A percentile compares a stretch with the other conserved stretches of the same genome.
These are phyloP conservation scores for Rhodamnia rubescens DNA, from an alignment of 345 rosid genomes.

Conservation along the genomic window DNA sequence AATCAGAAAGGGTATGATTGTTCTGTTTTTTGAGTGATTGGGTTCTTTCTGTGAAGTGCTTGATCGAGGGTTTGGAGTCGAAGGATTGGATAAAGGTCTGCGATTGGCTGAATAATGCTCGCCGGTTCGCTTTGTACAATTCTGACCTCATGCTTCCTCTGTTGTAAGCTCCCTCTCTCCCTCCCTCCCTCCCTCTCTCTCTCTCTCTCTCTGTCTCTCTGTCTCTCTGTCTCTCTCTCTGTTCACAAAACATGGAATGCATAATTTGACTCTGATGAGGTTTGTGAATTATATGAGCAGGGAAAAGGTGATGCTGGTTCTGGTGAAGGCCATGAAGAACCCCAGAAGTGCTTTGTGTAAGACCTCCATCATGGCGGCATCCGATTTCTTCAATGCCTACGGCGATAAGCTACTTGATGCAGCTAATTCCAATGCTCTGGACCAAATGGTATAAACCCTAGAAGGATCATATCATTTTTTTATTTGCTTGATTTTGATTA, in stretches of 20 bases:
- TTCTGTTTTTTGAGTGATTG: neutral
- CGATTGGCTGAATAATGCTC: constrained; percentile 47
- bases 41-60: constrained; percentile 12
- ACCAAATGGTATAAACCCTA: constrained; percentile 33
- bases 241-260: neutral
- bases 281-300: constrained; percentile 13
- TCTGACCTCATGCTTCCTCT: constrained; percentile 49
- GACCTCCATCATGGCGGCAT: constrained; percentile 83
- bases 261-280: neutral
- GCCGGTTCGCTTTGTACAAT: constrained; percentile 60
- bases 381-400: constrained; percentile 58
- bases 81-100: constrained; percentile 70
- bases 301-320: constrained; percentile 56
- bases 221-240: neutral
- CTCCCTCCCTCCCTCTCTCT: neutral
- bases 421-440: constrained; percentile 40
- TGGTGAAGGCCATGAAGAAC: constrained; percentile 79
- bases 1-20: neutral
- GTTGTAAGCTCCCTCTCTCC: neutral
- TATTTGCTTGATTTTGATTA: neutral
- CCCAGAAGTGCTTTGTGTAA: constrained; percentile 93
- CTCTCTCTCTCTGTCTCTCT: neutral
- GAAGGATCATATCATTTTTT: neutral
- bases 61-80: constrained; percentile 58
- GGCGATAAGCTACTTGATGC: constrained; percentile 49